Percentiles rank a stretch among this genome's conserved stretches.
Conservation (phyloP, 208 protist species). For the Leishmania gerbilli region DNA sequence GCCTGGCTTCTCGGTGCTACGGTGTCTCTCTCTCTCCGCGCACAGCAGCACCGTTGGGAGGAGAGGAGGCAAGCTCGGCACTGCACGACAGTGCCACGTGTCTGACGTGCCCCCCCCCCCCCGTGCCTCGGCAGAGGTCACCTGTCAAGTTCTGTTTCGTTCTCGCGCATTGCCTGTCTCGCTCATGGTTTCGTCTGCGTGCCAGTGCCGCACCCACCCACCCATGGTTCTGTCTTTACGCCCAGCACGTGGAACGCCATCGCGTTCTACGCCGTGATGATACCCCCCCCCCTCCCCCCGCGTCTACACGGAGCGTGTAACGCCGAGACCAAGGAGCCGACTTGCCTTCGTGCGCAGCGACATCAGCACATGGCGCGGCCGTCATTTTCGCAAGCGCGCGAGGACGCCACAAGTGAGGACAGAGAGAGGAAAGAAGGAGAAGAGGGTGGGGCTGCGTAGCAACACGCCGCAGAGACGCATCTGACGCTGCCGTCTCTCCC, state of each 20-base stretch:
- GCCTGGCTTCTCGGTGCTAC: not conserved
- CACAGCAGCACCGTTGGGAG: not conserved
- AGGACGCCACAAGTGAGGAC: not conserved
- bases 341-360: too few species aligned
- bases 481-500: not conserved
- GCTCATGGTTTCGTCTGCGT: too few species aligned
- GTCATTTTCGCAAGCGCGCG: not conserved
- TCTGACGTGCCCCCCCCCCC: not conserved
- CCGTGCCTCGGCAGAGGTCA: not conserved
- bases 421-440: not conserved
- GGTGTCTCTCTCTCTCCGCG: not conserved
- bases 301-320: too few species aligned
- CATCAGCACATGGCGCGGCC: too few species aligned
- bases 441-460: not conserved
- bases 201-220: too few species aligned
- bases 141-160: not conserved
- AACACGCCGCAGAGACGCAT: not conserved
- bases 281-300: too few species aligned
- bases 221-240: too few species aligned
- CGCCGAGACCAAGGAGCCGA: too few species aligned
- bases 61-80: not conserved
- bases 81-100: not conserved
- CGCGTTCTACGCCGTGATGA: too few species aligned
- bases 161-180: not conserved
- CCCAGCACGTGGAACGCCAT: too few species aligned